These are phyloP conservation scores for Suillus fuscotomentosus DNA, from an alignment of 768 basidiomycete species.

Conservation along the genomic window DNA sequence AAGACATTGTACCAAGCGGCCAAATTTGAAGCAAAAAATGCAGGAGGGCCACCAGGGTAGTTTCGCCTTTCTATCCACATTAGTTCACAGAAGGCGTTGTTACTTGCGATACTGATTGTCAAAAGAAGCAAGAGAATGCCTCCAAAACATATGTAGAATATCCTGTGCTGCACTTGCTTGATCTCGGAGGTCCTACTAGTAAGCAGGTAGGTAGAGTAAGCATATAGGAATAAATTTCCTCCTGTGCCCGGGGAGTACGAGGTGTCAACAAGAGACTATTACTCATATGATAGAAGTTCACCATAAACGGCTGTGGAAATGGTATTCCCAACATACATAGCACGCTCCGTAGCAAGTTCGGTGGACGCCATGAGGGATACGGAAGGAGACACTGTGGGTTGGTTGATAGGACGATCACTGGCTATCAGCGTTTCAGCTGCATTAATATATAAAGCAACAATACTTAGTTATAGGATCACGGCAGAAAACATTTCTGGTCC, in stretches of 20 bases:
- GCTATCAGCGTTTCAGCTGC: too few species aligned
- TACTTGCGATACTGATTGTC: slow-evolving; percentile 21
- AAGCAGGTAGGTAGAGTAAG: background rate
- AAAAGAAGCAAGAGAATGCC: slow-evolving; percentile 18
- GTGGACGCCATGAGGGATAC: background rate
- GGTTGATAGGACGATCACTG: too few species aligned
- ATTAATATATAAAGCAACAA: too few species aligned
- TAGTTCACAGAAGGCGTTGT: slow-evolving; percentile 22
- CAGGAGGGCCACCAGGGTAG: slow-evolving; percentile 28
- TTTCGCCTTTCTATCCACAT: slow-evolving; percentile 31
- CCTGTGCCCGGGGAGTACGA: background rate
- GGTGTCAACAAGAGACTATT: background rate
- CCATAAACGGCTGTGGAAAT: background rate
- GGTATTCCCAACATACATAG: background rate
- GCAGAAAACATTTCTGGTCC: too few species aligned
- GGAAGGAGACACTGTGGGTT: background rate
- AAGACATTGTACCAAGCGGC: slow-evolving; percentile 26
- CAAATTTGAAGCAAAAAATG: slow-evolving; percentile 25
- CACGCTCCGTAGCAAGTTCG: background rate
- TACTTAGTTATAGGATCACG: too few species aligned
- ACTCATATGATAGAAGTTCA: background rate
- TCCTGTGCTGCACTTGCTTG: background rate
- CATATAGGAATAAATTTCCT: background rate
- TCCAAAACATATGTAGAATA: background rate
- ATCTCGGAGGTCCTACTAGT: background rate